Conservation (phyloP, 768 basidiomycete genomes). For the Mrakia hoshinonis region DNA sequence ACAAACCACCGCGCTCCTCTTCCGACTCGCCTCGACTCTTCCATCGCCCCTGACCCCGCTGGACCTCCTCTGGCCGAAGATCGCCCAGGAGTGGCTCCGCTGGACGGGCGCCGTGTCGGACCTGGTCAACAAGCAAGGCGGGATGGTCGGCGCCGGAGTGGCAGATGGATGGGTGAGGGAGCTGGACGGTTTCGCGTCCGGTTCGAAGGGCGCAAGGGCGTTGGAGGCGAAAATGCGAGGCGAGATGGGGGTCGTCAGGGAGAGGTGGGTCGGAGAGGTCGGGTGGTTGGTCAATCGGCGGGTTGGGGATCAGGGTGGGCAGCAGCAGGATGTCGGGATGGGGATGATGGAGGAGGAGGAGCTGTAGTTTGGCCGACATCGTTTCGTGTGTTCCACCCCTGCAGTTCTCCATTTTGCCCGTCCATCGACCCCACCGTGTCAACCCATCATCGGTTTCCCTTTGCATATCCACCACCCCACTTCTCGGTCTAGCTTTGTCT, state of each 20-base stretch:
- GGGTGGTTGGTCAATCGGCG: constrained; percentile 22
- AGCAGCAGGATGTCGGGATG: not conserved
- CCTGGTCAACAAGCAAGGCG: constrained; percentile 19
- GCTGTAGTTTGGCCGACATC: no score
- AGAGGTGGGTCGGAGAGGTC: constrained; percentile 13
- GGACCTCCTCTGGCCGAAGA: constrained; percentile 17
- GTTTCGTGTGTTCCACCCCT: no score
- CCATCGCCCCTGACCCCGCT: not conserved
- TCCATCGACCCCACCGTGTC: no score
- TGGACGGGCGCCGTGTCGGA: constrained; percentile 4
- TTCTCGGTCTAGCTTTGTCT: no score
- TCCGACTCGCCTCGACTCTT: constrained; percentile 15
- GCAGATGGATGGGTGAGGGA: constrained; percentile 23
- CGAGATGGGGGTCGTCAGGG: constrained; percentile 20
- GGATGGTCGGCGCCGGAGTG: constrained; percentile 24
- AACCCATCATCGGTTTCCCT: no score
- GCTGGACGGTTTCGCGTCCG: constrained; percentile 13
- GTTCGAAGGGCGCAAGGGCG: not conserved
- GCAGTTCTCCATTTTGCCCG: no score
- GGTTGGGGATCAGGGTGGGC: not conserved
- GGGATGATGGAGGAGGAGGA: constrained; percentile 21
- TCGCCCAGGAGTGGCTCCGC: constrained; percentile 20
- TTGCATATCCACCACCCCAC: no score
- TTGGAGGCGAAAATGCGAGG: not conserved
- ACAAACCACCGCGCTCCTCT: constrained; percentile 9